Percentiles rank a stretch among this genome's conserved stretches.
These are phyloP conservation scores for Malus hybrid DNA, from an alignment of 331 rosid species.

Conservation along the genomic window DNA sequence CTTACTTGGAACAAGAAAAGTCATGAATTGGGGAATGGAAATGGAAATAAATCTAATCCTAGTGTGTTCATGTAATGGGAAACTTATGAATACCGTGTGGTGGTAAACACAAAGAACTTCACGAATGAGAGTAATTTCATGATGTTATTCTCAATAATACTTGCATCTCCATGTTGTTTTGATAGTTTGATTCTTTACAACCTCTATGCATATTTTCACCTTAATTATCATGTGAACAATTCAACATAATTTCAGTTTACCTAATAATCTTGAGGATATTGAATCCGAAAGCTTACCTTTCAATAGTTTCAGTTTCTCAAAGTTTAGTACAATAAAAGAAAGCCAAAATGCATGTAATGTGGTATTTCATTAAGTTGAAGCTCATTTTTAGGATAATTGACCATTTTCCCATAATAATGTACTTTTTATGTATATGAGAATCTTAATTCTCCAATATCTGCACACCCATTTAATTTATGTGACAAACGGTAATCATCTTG, in stretches of 20 bases:
- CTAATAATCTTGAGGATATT: constrained; percentile 90
- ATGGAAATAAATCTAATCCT: too few species aligned
- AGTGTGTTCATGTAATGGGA: too few species aligned
- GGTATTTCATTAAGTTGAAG: constrained; percentile 2
- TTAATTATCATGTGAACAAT: too few species aligned
- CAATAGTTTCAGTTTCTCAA: constrained; percentile 21
- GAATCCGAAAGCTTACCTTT: constrained; percentile 92
- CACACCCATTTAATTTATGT: background rate
- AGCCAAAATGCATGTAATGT: background rate
- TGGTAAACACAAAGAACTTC: too few species aligned
- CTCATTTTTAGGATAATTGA: background rate
- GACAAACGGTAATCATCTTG: background rate
- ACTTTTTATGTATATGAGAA: background rate
- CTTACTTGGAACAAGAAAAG: too few species aligned
- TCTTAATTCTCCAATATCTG: background rate
- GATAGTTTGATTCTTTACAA: too few species aligned
- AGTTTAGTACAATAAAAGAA: constrained; percentile 3
- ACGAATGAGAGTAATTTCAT: too few species aligned
- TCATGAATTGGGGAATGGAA: too few species aligned
- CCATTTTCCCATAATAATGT: background rate
- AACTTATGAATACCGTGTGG: too few species aligned
- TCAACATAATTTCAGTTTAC: background rate
- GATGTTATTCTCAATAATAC: too few species aligned
- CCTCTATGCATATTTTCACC: too few species aligned
- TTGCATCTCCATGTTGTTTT: too few species aligned